Evolutionary conservation across 148 eudicot genomes (phyloP).

Genomic region (Pharnaceum exiguum): DNA sequence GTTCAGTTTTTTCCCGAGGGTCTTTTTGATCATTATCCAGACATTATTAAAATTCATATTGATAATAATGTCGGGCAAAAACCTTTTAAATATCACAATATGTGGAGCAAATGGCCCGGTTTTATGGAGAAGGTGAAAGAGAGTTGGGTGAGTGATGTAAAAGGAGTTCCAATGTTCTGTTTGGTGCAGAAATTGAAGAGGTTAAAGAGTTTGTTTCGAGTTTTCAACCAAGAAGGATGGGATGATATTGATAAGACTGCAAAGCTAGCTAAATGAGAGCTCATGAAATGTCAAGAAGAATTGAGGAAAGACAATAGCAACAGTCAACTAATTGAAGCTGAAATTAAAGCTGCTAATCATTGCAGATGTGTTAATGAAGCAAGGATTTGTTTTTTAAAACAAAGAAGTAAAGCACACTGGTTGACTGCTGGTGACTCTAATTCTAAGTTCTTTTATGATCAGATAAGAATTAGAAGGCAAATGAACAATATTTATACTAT

Average conservation of each 20-base stretch:
- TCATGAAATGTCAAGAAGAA: not conserved
- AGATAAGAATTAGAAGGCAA: not conserved
- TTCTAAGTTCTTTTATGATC: not conserved
- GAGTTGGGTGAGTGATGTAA: not conserved
- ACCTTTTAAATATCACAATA: not conserved
- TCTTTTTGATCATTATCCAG: not conserved
- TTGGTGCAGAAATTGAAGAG: not conserved
- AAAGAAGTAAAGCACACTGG: not conserved
- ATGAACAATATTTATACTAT: not conserved
- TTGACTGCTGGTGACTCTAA: not conserved
- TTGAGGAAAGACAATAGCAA: not conserved
- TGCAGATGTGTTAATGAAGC: not conserved
- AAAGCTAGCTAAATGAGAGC: not conserved
- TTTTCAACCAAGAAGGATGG: not conserved
- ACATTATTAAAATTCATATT: not conserved
- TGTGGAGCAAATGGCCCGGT: not conserved
- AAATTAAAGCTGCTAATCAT: not conserved
- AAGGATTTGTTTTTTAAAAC: not conserved
- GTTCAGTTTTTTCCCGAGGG: not conserved
- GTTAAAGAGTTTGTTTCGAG: not conserved
- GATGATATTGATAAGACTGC: not conserved
- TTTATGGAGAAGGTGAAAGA: not conserved
- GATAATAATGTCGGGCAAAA: not conserved
- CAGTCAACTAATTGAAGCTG: not conserved
- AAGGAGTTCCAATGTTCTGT: not conserved